phyloP scores from a whole-genome alignment of 192 early-diverging fungal species.

The Coemansia sp. region DNA sequence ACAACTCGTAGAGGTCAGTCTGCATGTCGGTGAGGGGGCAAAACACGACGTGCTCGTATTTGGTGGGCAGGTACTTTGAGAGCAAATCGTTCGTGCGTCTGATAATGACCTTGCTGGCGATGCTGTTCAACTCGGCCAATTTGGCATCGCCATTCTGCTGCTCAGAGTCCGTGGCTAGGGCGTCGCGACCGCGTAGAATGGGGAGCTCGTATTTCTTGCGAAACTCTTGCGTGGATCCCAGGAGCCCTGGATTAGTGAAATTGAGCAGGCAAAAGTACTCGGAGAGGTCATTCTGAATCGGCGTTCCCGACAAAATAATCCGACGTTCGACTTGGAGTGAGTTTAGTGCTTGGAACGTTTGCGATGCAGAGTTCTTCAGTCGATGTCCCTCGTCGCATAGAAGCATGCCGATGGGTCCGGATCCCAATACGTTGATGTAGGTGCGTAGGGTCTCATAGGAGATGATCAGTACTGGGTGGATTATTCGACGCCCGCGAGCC shows the following conservation, averaged over 20 bases:
- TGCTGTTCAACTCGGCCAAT: slow-evolving; percentile 75
- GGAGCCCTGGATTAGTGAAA: slow-evolving; percentile 90
- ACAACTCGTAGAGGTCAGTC: slow-evolving; percentile 77
- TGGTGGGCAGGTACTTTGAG: slow-evolving; percentile 94
- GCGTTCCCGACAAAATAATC: slow-evolving; percentile 96
- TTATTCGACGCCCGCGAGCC: slow-evolving; percentile 80
- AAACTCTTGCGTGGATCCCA: slow-evolving; percentile 88
- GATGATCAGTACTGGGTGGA: slow-evolving; percentile 93
- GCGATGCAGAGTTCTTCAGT: slow-evolving; percentile 85
- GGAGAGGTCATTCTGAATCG: slow-evolving; percentile 85
- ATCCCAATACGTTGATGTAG: slow-evolving; percentile 71
- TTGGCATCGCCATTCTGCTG: slow-evolving; percentile 76
- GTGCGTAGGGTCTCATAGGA: slow-evolving; percentile 94
- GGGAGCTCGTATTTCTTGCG: slow-evolving; percentile 90
- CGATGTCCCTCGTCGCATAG: slow-evolving; percentile 98
- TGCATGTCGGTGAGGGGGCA: slow-evolving; percentile 79
- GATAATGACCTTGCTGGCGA: slow-evolving; percentile 96
- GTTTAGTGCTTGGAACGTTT: slow-evolving; percentile 80
- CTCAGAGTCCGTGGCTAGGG: slow-evolving; percentile 81
- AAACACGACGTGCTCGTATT: slow-evolving; percentile 99
- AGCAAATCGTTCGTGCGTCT: slow-evolving; percentile 94
- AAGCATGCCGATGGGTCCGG: slow-evolving; percentile 85
- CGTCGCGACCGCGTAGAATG: slow-evolving; percentile 89
- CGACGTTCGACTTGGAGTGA: slow-evolving; percentile 83
- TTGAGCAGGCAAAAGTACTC: slow-evolving; percentile 95